Evolutionary conservation across 495 filamentous ascomycete genomes (phyloP).

Genomic region (Trichoderma asperelloides): DNA sequence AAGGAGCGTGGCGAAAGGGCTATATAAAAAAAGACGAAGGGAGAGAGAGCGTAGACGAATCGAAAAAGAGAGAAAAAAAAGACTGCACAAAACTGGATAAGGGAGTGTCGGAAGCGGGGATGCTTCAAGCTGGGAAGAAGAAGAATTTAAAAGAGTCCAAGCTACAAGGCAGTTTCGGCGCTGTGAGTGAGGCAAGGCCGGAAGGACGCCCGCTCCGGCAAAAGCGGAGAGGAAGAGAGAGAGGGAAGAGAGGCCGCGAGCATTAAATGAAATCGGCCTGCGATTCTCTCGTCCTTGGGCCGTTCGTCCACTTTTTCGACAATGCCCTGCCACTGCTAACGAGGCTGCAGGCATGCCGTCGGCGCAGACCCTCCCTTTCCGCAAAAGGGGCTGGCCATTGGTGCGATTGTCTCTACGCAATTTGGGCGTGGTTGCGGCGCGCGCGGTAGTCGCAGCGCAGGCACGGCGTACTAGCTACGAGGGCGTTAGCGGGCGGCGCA

Average conservation of each 20-base stretch:
- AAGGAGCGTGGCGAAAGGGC: background rate
- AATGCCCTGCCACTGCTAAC: background rate
- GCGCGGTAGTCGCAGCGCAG: background rate
- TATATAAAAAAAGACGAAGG: background rate
- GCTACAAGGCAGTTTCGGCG: background rate
- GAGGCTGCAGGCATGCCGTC: constrained; percentile 5
- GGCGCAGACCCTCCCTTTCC: background rate
- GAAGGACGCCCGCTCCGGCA: constrained; percentile 8
- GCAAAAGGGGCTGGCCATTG: constrained; percentile 4
- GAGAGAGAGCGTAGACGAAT: background rate
- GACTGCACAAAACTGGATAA: background rate
- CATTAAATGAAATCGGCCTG: background rate
- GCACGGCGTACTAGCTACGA: background rate
- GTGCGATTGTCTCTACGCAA: background rate
- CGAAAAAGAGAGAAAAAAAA: background rate
- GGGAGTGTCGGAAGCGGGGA: constrained; percentile 6
- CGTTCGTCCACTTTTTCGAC: constrained; percentile 6
- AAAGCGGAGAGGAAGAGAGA: background rate
- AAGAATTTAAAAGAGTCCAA: background rate
- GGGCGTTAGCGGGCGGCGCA: background rate
- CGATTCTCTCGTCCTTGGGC: background rate
- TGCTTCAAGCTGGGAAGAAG: background rate
- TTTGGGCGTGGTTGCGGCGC: background rate
- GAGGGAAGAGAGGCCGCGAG: background rate
- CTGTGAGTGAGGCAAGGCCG: background rate